Evolutionary conservation across 768 basidiomycete species (phyloP).

Genomic region (Pseudohyphozyma bogoriensis): DNA sequence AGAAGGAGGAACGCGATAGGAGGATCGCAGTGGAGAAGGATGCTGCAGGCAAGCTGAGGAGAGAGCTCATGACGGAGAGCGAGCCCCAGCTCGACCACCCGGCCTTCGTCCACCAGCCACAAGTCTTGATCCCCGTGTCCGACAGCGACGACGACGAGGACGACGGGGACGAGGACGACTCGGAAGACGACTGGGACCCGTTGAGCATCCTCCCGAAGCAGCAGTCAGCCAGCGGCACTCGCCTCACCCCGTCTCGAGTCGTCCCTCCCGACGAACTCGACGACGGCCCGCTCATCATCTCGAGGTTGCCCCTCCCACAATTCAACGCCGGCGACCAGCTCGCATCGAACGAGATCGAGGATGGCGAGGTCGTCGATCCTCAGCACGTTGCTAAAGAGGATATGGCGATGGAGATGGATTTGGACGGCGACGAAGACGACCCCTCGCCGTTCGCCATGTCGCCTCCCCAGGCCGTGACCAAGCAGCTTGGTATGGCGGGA

Average conservation of each 20-base stretch:
- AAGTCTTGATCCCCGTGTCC: not conserved
- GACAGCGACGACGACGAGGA: not conserved
- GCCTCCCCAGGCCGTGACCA: not conserved
- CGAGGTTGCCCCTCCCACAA: no score
- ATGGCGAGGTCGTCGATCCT: not conserved
- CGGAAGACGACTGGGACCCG: not conserved
- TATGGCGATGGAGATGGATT: not conserved
- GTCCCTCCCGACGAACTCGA: not conserved
- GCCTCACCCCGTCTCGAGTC: not conserved
- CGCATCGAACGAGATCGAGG: not conserved
- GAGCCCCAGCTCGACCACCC: not conserved
- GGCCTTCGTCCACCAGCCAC: not conserved
- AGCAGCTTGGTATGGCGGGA: no score
- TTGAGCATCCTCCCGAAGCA: not conserved
- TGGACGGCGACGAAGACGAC: not conserved
- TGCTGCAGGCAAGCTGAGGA: not conserved
- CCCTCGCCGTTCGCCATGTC: not conserved
- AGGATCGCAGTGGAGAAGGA: not conserved
- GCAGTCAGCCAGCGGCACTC: not conserved
- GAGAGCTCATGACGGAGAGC: not conserved
- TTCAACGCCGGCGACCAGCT: no score
- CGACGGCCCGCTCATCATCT: not conserved
- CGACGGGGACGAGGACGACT: not conserved
- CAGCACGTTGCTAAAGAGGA: not conserved
- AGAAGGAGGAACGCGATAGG: not conserved